These are phyloP conservation scores for Hypoxylon intermedium DNA, from an alignment of 495 filamentous ascomycete species.

Conservation along the genomic window DNA sequence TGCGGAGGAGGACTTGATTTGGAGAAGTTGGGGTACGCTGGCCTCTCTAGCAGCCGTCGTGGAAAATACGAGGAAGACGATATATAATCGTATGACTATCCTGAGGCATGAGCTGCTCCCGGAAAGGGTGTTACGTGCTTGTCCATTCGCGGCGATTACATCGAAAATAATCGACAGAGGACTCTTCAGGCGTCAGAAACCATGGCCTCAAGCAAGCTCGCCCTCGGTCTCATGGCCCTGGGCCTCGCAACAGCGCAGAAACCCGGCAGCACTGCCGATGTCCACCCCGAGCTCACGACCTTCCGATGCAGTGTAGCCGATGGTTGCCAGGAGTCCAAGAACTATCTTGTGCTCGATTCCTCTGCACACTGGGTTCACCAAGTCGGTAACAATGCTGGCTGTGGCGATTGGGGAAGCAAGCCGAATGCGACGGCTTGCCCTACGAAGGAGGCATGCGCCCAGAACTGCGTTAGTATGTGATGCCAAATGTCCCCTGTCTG, in stretches of 20 bases:
- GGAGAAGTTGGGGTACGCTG: slow-evolving; percentile 22
- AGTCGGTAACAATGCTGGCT: slow-evolving; percentile 43
- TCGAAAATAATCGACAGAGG: background rate
- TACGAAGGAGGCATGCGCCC: slow-evolving; percentile 56
- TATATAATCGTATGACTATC: slow-evolving; percentile 4
- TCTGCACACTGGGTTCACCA: slow-evolving; percentile 58
- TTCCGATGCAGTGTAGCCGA: slow-evolving; percentile 56
- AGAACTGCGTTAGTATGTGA: slow-evolving; percentile 54
- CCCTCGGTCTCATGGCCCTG: slow-evolving; percentile 33
- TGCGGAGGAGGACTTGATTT: slow-evolving; percentile 19
- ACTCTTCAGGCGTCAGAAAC: slow-evolving; percentile 11
- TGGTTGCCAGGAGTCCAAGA: slow-evolving; percentile 55
- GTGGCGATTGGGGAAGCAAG: slow-evolving; percentile 51
- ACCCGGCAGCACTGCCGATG: slow-evolving; percentile 49
- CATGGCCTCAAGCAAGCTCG: slow-evolving; percentile 37
- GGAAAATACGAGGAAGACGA: background rate
- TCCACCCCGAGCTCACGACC: slow-evolving; percentile 57
- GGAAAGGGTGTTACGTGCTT: slow-evolving; percentile 30
- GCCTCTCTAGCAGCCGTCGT: background rate
- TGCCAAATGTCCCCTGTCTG: too few species aligned
- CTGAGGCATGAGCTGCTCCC: slow-evolving; percentile 21
- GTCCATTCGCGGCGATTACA: slow-evolving; percentile 7
- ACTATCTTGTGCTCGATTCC: slow-evolving; percentile 59
- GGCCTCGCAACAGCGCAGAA: slow-evolving; percentile 38
- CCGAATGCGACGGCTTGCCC: slow-evolving; percentile 57